Percentiles rank a stretch among this genome's conserved stretches.
Evolutionary conservation across 148 eudicot genomes (phyloP).

Genomic region (Rhododendron henanense): DNA sequence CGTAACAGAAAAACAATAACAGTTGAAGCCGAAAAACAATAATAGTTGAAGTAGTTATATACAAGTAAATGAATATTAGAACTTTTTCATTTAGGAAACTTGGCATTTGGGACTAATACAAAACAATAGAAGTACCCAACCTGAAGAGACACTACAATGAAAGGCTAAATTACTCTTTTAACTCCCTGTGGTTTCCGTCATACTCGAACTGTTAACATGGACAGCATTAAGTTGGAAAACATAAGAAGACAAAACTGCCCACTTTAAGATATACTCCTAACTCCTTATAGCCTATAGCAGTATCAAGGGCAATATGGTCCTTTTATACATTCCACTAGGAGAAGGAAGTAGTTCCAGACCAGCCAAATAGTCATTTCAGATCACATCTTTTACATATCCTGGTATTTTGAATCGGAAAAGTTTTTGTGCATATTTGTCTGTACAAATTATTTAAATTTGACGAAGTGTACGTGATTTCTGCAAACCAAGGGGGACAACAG

Average conservation of each 20-base stretch:
- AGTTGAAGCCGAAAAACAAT: not conserved
- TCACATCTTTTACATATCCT: not conserved
- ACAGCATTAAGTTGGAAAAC: not conserved
- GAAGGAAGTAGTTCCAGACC: not conserved
- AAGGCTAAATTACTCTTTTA: not conserved
- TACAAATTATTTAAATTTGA: not conserved
- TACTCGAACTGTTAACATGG: not conserved
- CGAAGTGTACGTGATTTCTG: not conserved
- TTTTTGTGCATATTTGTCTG: not conserved
- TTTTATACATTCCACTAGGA: not conserved
- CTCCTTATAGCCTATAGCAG: not conserved
- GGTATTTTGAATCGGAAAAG: not conserved
- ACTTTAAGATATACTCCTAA: not conserved
- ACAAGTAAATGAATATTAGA: not conserved
- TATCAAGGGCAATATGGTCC: not conserved
- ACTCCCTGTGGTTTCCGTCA: not conserved
- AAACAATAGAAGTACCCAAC: not conserved
- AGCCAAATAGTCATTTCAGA: not conserved
- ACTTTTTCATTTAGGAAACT: not conserved
- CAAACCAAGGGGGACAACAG: not conserved
- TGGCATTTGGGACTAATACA: not conserved
- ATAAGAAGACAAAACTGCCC: not conserved
- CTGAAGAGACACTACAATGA: not conserved
- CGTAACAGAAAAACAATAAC: not conserved
- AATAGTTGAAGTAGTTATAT: not conserved